Conservation (phyloP, 2,329 filamentous ascomycete species). For the Juglanconis juglandina region DNA sequence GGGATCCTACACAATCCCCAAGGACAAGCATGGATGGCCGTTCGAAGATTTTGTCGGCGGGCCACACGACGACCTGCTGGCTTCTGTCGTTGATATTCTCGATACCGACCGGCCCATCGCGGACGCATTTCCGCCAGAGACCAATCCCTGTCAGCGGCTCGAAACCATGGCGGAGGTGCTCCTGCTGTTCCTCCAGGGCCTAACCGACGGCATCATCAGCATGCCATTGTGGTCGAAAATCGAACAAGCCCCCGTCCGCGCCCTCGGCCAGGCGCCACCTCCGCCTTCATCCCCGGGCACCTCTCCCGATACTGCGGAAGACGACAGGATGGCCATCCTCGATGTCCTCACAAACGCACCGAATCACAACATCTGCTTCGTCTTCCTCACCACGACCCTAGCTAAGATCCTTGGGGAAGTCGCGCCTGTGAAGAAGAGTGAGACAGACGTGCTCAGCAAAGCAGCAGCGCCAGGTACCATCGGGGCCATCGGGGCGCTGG, state of each 20-base stretch:
- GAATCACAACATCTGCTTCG: slow-evolving; percentile 83
- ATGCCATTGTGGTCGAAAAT: slow-evolving; percentile 67
- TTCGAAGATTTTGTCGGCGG: slow-evolving; percentile 35
- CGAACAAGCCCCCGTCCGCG: slow-evolving; percentile 44
- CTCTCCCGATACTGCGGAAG: slow-evolving; percentile 28
- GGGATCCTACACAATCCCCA: slow-evolving; percentile 48
- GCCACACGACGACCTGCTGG: slow-evolving; percentile 5
- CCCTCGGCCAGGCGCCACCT: slow-evolving; percentile 29
- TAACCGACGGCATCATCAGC: slow-evolving; percentile 78
- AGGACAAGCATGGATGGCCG: slow-evolving; percentile 56
- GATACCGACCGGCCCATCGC: slow-evolving; percentile 66
- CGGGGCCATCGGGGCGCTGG: slow-evolving; percentile 25
- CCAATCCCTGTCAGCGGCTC: slow-evolving; percentile 63
- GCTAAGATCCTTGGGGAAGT: slow-evolving; percentile 50
- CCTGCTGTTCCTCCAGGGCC: slow-evolving; percentile 67
- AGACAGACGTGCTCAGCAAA: slow-evolving; percentile 32
- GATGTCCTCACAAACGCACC: slow-evolving; percentile 71
- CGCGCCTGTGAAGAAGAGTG: slow-evolving; percentile 35
- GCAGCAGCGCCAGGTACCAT: slow-evolving; percentile 11
- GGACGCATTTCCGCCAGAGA: slow-evolving; percentile 59
- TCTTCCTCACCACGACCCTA: slow-evolving; percentile 79
- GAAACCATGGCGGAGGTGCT: slow-evolving; percentile 72
- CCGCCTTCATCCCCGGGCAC: slow-evolving; percentile 35
- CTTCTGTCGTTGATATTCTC: slow-evolving; percentile 58
- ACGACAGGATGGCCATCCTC: slow-evolving; percentile 56